Conservation (phyloP, 2,329 filamentous ascomycete genomes). For the Scedosporium minutisporum region DNA sequence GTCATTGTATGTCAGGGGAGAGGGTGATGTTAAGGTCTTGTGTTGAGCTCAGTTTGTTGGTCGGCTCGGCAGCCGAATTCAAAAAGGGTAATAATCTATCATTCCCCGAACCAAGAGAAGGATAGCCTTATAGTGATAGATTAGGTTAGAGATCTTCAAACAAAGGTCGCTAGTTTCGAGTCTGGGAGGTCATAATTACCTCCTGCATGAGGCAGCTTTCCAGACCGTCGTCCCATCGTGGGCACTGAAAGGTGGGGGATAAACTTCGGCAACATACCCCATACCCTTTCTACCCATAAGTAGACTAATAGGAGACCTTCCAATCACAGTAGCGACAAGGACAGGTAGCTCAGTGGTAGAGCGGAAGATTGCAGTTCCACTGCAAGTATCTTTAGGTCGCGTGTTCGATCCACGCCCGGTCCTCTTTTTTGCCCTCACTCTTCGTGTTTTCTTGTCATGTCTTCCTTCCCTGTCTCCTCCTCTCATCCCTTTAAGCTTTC, state of each 20-base stretch:
- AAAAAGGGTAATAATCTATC: background rate
- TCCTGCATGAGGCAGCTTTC: background rate
- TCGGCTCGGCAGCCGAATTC: background rate
- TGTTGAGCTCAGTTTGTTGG: background rate
- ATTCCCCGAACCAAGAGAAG: background rate
- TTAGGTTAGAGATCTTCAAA: background rate
- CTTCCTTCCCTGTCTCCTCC: background rate
- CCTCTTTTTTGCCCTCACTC: background rate
- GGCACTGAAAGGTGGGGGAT: background rate
- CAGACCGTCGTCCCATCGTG: background rate
- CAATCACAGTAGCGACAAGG: background rate
- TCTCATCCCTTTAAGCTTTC: no score
- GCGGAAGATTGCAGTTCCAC: background rate
- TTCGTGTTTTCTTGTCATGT: background rate
- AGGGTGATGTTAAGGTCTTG: background rate
- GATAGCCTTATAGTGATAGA: background rate
- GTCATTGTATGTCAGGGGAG: background rate
- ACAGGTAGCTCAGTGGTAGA: conserved; percentile 2
- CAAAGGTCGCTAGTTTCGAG: background rate
- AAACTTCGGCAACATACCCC: background rate
- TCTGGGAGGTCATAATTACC: background rate
- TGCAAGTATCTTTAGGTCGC: conserved; percentile 2
- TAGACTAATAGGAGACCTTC: background rate
- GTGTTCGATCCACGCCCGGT: conserved; percentile 2
- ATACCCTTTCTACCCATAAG: background rate